These are phyloP conservation scores for Claviceps maximensis DNA, from an alignment of 2,329 filamentous ascomycete species.

Conservation along the genomic window DNA sequence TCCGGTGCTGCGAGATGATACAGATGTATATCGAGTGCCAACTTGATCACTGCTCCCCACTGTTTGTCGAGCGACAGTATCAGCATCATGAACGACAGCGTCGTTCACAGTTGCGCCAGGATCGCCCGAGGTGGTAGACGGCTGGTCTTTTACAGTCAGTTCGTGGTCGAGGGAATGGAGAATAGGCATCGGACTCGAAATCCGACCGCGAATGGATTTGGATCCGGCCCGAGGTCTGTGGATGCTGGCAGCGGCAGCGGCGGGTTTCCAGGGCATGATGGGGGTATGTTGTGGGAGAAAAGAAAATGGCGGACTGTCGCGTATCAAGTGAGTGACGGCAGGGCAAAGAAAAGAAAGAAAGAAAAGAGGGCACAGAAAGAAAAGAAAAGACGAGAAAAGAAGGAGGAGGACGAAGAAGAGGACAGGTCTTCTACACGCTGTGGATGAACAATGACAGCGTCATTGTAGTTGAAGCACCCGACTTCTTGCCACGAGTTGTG, in stretches of 20 bases:
- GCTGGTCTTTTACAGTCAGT: conserved; percentile 36
- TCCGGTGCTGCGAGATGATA: not conserved
- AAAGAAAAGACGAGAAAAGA: no score
- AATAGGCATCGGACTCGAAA: conserved; percentile 49
- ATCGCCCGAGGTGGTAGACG: conserved; percentile 20
- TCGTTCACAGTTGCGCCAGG: conserved; percentile 6
- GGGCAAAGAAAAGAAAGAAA: not conserved
- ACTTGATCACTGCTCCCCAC: not conserved
- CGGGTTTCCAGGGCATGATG: conserved; percentile 30
- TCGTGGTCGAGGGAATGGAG: conserved; percentile 35
- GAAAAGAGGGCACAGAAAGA: not conserved
- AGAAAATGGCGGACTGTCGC: not conserved
- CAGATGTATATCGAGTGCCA: not conserved
- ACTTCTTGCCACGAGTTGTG: not conserved
- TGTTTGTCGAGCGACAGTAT: not conserved
- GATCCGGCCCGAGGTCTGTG: conserved; percentile 16
- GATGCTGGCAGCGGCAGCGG: conserved; percentile 17
- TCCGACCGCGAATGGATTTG: conserved; percentile 43
- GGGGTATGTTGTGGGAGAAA: not conserved
- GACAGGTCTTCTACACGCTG: not conserved
- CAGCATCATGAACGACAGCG: not conserved
- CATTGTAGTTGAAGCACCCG: not conserved
- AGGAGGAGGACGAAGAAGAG: not conserved
- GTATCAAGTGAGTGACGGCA: not conserved
- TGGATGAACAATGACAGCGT: not conserved